Conservation (phyloP, 257 asterid species). For the Solanum rostratum region DNA sequence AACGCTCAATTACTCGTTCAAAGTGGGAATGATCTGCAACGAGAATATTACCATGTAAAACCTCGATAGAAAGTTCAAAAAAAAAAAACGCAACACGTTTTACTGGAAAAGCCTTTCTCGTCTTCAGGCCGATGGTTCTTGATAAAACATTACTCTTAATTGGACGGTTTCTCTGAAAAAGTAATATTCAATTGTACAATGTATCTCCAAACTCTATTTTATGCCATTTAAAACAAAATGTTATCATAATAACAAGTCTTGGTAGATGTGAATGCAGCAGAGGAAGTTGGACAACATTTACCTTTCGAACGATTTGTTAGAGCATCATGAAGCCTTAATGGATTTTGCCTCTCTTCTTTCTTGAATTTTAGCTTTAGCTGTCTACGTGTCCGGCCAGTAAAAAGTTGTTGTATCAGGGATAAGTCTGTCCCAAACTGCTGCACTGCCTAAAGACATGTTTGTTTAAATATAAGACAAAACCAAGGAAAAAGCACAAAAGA, state of each 20-base stretch:
- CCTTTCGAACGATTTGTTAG: slow-evolving; percentile 61
- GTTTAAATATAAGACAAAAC: neutral
- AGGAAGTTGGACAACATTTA: slow-evolving; percentile 2
- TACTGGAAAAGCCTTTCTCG: neutral
- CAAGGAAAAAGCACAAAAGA: neutral
- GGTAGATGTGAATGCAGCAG: neutral
- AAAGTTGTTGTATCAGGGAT: slow-evolving; percentile 78
- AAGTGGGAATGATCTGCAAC: slow-evolving; percentile 62
- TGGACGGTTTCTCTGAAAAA: neutral
- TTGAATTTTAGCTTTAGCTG: slow-evolving; percentile 68
- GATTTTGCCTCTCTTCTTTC: slow-evolving; percentile 76
- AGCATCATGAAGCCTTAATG: slow-evolving; percentile 65
- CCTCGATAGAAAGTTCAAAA: neutral
- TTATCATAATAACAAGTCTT: neutral
- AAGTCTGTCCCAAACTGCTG: slow-evolving; percentile 83
- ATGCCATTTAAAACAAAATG: neutral
- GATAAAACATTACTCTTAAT: neutral
- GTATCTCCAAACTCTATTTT: neutral
- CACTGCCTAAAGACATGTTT: slow-evolving; percentile 33
- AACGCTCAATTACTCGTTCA: slow-evolving; percentile 33
- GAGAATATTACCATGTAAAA: neutral
- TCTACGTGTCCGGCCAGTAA: slow-evolving; percentile 61
- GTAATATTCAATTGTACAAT: neutral
- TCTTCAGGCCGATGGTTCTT: neutral
- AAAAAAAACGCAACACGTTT: neutral